A percentile compares a stretch with the other conserved stretches of the same genome.
phyloP scores from a whole-genome alignment of 108 stramenopile species.

The Bacterosira constricta region DNA sequence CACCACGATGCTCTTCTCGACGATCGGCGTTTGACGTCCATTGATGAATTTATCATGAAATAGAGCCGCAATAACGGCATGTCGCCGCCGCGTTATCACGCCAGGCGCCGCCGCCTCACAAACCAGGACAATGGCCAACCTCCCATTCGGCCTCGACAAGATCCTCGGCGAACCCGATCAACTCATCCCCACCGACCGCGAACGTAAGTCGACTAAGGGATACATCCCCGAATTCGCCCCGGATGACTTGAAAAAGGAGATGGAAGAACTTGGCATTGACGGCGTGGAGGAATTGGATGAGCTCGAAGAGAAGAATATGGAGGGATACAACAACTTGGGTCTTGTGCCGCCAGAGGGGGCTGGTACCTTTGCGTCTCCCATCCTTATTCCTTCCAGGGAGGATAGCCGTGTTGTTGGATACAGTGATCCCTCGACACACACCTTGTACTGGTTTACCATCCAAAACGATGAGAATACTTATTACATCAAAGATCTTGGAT shows the following conservation, averaged over 20 bases:
- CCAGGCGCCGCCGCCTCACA: conserved; percentile 13
- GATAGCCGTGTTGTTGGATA: conserved; percentile 86
- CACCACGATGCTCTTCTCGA: not conserved
- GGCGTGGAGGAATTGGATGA: conserved; percentile 86
- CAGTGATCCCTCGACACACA: conserved; percentile 84
- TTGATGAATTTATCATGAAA: not conserved
- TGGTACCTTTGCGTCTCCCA: conserved; percentile 83
- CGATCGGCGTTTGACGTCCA: not conserved
- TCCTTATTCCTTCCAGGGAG: conserved; percentile 84
- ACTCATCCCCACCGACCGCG: conserved; percentile 81
- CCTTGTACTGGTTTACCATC: conserved; percentile 95
- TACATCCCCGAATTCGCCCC: conserved; percentile 76
- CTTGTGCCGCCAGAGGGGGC: conserved; percentile 87
- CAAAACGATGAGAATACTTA: conserved; percentile 89
- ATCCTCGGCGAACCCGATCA: conserved; percentile 85
- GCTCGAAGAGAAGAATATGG: conserved; percentile 83
- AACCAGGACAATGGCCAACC: conserved; percentile 49
- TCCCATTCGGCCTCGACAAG: conserved; percentile 86
- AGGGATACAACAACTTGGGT: conserved; percentile 89
- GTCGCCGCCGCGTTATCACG: conserved; percentile 5
- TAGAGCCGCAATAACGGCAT: conserved; percentile 7
- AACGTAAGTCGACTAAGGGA: conserved; percentile 62
- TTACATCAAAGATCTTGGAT: conserved; percentile 90
- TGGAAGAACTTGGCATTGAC: conserved; percentile 85
- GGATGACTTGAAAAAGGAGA: conserved; percentile 77